phyloP scores from a whole-genome alignment of 495 filamentous ascomycete genomes.

The Staphylotrichum tortipilum region DNA sequence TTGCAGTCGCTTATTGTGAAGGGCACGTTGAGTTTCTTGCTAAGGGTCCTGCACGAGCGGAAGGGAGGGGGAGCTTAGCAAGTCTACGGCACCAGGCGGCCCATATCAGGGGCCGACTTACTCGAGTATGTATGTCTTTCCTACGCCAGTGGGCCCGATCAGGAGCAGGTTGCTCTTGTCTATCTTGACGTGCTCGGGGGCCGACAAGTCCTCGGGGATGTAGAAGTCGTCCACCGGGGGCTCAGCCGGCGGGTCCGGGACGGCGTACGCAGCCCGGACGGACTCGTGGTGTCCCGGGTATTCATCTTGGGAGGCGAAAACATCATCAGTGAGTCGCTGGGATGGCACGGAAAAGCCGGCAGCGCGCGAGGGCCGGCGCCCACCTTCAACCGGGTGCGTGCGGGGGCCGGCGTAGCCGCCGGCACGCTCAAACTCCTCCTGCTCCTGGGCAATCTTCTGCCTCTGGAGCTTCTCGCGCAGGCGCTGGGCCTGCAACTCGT shows the following conservation, averaged over 20 bases:
- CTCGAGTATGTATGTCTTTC: slow-evolving; percentile 92
- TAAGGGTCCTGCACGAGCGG: slow-evolving; percentile 36
- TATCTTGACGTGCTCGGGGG: slow-evolving; percentile 60
- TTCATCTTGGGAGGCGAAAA: slow-evolving; percentile 53
- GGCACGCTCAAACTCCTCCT: slow-evolving; percentile 23
- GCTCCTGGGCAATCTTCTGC: slow-evolving; percentile 38
- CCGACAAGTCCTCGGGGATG: slow-evolving; percentile 33
- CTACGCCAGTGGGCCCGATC: slow-evolving; percentile 88
- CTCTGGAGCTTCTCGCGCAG: slow-evolving; percentile 43
- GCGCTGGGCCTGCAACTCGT: slow-evolving; percentile 68
- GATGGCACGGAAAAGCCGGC: slow-evolving; percentile 14
- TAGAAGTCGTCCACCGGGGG: slow-evolving; percentile 26
- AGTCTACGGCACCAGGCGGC: too few species aligned
- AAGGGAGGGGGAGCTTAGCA: too few species aligned
- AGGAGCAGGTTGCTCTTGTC: slow-evolving; percentile 96
- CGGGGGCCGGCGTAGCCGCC: slow-evolving; percentile 24
- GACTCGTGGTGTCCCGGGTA: slow-evolving; percentile 65
- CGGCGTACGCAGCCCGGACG: slow-evolving; percentile 34
- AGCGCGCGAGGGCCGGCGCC: slow-evolving; percentile 23
- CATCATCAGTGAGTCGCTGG: slow-evolving; percentile 24
- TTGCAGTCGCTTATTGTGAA: slow-evolving; percentile 98
- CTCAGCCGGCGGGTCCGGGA: slow-evolving; percentile 13
- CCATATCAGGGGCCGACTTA: slow-evolving; percentile 29
- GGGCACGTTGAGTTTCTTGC: slow-evolving; percentile 70
- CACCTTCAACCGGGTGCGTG: slow-evolving; percentile 43